Percentiles rank a stretch among this genome's conserved stretches.
phyloP scores from a whole-genome alignment of 2,329 filamentous ascomycete species.

The Beauveria varroae region DNA sequence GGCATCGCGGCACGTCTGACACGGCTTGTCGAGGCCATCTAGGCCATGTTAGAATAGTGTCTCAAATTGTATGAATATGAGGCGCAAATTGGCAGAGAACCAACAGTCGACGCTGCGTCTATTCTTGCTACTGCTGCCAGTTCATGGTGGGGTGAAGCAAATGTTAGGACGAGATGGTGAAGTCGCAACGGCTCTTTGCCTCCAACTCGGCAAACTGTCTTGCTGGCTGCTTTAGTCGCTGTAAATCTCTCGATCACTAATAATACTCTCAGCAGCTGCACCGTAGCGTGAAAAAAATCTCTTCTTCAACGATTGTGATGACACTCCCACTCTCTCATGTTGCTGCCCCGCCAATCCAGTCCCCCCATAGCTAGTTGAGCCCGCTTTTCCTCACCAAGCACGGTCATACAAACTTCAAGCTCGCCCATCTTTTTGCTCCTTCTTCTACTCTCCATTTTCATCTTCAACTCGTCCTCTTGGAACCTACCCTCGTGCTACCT shows the following conservation, averaged over 20 bases:
- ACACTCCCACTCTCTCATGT: neutral
- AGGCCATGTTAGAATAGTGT: conserved; percentile 8
- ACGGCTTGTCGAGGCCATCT: neutral
- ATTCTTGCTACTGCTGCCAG: neutral
- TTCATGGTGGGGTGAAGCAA: conserved; percentile 1
- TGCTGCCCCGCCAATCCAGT: conserved; percentile 9
- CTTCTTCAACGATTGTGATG: conserved; percentile 3
- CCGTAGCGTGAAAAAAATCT: conserved; percentile 1
- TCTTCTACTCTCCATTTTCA: conserved; percentile 7
- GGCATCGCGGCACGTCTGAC: neutral
- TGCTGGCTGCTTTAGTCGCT: neutral
- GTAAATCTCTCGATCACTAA: neutral
- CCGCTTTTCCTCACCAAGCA: conserved; percentile 12
- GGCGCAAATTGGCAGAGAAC: neutral
- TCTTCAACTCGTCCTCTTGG: neutral
- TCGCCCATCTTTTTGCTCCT: conserved; percentile 3
- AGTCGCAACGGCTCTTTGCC: neutral
- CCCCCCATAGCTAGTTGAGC: neutral
- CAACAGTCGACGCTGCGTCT: neutral
- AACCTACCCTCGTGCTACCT: neutral
- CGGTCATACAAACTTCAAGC: conserved; percentile 6
- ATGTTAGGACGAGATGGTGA: neutral
- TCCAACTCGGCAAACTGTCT: neutral
- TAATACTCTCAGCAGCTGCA: neutral
- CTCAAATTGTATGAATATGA: neutral